Evolutionary conservation across 225 moss, liverwort and hornwort genomes (phyloP).

Genomic region (Lunularia cruciata): DNA sequence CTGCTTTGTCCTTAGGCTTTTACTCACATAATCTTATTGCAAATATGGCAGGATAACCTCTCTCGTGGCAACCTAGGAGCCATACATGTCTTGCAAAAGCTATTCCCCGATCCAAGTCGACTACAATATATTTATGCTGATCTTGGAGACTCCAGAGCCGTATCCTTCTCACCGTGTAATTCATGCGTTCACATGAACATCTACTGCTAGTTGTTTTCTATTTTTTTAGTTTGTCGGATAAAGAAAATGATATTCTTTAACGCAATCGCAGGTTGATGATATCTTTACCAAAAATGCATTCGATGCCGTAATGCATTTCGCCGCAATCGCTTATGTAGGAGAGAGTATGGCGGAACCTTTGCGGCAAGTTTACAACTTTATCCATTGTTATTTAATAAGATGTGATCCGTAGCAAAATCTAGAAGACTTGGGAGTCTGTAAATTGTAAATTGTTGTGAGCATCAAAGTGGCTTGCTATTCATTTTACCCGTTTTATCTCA

Average conservation of each 20-base stretch:
- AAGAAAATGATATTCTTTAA: conserved; percentile 17
- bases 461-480: no score
- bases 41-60: conserved; percentile 68
- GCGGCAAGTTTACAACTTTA: conserved; percentile 38
- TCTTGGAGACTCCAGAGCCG: conserved; percentile 88
- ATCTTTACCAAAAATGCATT: conserved; percentile 70
- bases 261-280: conserved; percentile 66
- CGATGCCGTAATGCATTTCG: conserved; percentile 95
- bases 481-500: no score
- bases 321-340: conserved; percentile 91
- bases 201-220: background rate
- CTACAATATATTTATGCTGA: conserved; percentile 83
- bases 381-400: no score
- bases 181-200: background rate
- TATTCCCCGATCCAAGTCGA: conserved; percentile 67
- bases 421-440: no score
- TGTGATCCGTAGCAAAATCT: no score
- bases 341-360: conserved; percentile 90
- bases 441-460: no score
- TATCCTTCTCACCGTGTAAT: conserved; percentile 49
- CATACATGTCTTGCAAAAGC: conserved; percentile 59
- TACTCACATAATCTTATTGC: background rate
- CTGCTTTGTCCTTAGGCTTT: background rate
- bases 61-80: conserved; percentile 91
- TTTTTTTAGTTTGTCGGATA: background rate